phyloP scores from a whole-genome alignment of 352 stramenopile species.

The Globisporangium nunn region DNA sequence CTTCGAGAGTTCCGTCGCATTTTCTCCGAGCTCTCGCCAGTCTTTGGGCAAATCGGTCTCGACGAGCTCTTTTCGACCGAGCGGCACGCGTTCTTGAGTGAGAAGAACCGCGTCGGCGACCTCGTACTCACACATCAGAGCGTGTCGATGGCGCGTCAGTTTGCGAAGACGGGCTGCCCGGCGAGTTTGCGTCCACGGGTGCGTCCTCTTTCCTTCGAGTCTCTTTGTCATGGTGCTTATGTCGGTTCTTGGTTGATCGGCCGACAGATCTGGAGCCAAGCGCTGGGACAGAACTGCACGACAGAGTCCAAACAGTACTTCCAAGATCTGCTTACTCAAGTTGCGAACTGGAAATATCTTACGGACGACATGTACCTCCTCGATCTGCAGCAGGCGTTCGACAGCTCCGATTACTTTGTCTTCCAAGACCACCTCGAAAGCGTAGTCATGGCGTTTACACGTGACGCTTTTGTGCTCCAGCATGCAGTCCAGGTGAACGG shows the following conservation, averaged over 20 bases:
- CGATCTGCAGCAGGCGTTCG: slow-evolving; percentile 68
- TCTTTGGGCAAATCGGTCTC: slow-evolving; percentile 48
- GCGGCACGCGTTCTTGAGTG: slow-evolving; percentile 39
- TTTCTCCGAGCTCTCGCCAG: slow-evolving; percentile 47
- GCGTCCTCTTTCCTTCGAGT: slow-evolving; percentile 1
- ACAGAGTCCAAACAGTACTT: slow-evolving; percentile 39
- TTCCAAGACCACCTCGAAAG: slow-evolving; percentile 73
- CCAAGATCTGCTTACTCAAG: slow-evolving; percentile 31
- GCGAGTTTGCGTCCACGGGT: slow-evolving; percentile 45
- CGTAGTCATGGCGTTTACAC: slow-evolving; percentile 66
- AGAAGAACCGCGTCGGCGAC: slow-evolving; percentile 65
- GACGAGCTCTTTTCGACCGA: slow-evolving; percentile 56
- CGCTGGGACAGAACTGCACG: slow-evolving; percentile 27
- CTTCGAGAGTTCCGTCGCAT: slow-evolving; percentile 32
- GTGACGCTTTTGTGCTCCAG: slow-evolving; percentile 38
- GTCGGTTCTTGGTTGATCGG: too few relatives aligned
- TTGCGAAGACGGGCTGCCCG: slow-evolving; percentile 68
- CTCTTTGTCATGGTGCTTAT: not conserved
- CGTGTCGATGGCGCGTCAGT: slow-evolving; percentile 66
- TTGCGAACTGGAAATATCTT: slow-evolving; percentile 32
- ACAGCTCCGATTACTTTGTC: slow-evolving; percentile 78
- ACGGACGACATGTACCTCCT: slow-evolving; percentile 79
- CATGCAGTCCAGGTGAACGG: slow-evolving; percentile 48
- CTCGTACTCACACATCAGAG: slow-evolving; percentile 55
- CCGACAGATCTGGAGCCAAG: slow-evolving; percentile 46